Percentiles rank a stretch among this genome's conserved stretches.
phyloP scores from a whole-genome alignment of 768 basidiomycete species.

The Pulveroboletus sp. region DNA sequence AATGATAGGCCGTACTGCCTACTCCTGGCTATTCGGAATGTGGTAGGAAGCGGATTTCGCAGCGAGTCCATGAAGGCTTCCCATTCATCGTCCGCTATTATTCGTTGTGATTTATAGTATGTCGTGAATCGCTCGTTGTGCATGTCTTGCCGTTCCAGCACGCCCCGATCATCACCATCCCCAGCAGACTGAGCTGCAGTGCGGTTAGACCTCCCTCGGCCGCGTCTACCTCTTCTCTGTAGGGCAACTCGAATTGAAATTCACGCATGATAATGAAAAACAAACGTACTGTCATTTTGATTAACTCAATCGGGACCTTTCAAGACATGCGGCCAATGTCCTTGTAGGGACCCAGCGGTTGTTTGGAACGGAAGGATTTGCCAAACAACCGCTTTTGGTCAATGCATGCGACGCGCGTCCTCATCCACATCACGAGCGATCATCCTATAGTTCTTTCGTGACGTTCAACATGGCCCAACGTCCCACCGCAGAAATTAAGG shows the following conservation, averaged over 20 bases:
- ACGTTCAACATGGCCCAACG: slow-evolving; percentile 51
- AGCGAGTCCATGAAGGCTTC: slow-evolving; percentile 60
- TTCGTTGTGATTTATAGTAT: slow-evolving; percentile 73
- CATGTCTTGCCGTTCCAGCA: slow-evolving; percentile 61
- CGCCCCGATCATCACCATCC: slow-evolving; percentile 40
- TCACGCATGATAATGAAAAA: neutral
- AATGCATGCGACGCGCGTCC: slow-evolving; percentile 29
- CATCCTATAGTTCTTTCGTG: slow-evolving; percentile 3
- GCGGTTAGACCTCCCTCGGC: slow-evolving; percentile 9
- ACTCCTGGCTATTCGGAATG: slow-evolving; percentile 88
- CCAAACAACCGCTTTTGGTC: slow-evolving; percentile 30
- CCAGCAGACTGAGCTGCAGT: slow-evolving; percentile 11
- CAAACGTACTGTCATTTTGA: slow-evolving; percentile 18
- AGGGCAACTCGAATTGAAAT: neutral
- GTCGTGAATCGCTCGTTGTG: slow-evolving; percentile 59
- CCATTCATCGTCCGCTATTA: slow-evolving; percentile 80
- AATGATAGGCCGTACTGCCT: slow-evolving; percentile 54
- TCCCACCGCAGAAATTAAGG: slow-evolving; percentile 54
- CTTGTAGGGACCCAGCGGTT: slow-evolving; percentile 14
- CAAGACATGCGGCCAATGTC: neutral
- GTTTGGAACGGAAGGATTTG: slow-evolving; percentile 31
- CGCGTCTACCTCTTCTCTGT: slow-evolving; percentile 19
- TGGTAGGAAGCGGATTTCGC: slow-evolving; percentile 78
- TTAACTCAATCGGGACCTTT: neutral
- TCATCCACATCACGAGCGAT: neutral